These are phyloP conservation scores for Cicer chorassanicum DNA, from an alignment of 306 rosid species.

Conservation along the genomic window DNA sequence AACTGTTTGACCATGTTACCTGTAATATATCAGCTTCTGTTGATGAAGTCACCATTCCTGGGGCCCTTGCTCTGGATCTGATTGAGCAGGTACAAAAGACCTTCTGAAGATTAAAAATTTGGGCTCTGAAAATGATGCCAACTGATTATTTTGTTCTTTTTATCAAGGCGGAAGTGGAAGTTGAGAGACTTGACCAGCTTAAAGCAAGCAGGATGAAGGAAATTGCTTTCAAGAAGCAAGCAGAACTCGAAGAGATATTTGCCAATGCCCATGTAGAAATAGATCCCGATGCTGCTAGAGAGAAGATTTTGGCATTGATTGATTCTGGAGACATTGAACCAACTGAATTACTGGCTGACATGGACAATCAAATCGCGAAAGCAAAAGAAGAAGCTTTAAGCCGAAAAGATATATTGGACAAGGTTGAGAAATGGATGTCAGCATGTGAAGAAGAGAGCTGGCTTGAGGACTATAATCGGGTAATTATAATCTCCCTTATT, in stretches of 20 bases:
- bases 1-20: constrained; percentile 90
- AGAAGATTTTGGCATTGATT: constrained; percentile 80
- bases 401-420: constrained; percentile 96
- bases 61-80: constrained; percentile 92
- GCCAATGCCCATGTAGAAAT: constrained; percentile 83
- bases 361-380: constrained; percentile 90
- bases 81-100: constrained; percentile 74
- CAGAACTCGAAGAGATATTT: constrained; percentile 92
- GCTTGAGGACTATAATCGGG: constrained; percentile 99
- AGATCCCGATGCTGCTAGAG: constrained; percentile 90
- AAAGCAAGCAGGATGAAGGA: constrained; percentile 99
- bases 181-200: constrained; percentile 95
- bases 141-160: constrained; percentile 32
- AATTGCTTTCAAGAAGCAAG: constrained; percentile 94
- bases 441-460: constrained; percentile 99
- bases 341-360: constrained; percentile 83
- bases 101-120: constrained; percentile 37
- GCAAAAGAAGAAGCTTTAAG: constrained; percentile 95
- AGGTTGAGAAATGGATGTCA: constrained; percentile 99
- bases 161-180: constrained; percentile 94
- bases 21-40: constrained; percentile 94
- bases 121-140: constrained; percentile 23
- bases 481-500: constrained; percentile 44
- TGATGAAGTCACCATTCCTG: constrained; percentile 97
- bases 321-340: constrained; percentile 91